Evolutionary conservation across 1,284 basidiomycete species (phyloP).

Genomic region (Ganoderma boninense): DNA sequence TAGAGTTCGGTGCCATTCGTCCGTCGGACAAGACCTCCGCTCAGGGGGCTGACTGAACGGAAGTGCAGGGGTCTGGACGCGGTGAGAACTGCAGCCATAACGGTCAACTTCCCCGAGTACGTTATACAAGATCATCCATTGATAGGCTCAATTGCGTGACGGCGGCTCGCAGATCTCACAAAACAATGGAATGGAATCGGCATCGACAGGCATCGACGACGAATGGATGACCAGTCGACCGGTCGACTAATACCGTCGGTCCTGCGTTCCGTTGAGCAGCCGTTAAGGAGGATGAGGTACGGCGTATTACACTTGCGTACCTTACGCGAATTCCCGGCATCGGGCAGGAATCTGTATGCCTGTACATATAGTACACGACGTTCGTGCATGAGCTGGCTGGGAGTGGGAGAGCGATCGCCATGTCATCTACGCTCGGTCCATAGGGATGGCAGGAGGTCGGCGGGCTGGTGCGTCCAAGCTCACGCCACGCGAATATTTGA

Average conservation of each 20-base stretch:
- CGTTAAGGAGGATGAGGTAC: background rate
- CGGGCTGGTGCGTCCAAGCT: too few relatives aligned
- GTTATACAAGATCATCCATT: background rate
- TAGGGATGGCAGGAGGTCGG: too few relatives aligned
- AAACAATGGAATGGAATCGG: background rate
- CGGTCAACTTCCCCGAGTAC: background rate
- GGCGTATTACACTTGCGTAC: background rate
- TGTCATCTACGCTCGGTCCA: background rate
- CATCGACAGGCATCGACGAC: background rate
- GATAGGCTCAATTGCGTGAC: background rate
- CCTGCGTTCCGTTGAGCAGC: background rate
- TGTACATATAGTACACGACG: background rate
- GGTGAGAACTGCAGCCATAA: background rate
- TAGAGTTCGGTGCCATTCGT: background rate
- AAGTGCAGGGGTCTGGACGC: background rate
- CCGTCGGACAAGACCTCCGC: background rate
- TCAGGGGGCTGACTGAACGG: background rate
- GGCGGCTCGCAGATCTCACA: background rate
- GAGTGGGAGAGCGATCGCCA: background rate
- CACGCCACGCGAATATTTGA: too few relatives aligned
- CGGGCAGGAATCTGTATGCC: background rate
- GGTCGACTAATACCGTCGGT: too few relatives aligned
- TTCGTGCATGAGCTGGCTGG: background rate
- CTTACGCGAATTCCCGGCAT: background rate
- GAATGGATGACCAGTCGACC: background rate